These are phyloP conservation scores for Graphium sp. DNA, from an alignment of 2,329 filamentous ascomycete genomes.

Conservation along the genomic window DNA sequence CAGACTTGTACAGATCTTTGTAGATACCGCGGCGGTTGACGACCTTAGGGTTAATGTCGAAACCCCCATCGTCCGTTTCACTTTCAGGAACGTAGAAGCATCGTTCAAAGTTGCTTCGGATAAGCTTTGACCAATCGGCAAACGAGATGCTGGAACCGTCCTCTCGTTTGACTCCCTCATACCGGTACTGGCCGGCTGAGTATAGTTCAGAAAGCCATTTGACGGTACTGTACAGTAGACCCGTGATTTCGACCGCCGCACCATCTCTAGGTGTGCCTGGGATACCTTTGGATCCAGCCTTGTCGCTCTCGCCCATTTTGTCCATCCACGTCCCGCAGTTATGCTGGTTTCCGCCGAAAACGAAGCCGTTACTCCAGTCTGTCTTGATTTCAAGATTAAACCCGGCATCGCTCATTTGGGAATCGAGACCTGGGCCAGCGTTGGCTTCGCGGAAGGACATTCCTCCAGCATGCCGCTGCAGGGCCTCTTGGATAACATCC, in stretches of 20 bases:
- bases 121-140: constrained; percentile 58
- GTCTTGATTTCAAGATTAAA: constrained; percentile 86
- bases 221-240: constrained; percentile 78
- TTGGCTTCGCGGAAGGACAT: constrained; percentile 92
- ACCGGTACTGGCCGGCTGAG: constrained; percentile 51
- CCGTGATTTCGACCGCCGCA: constrained; percentile 87
- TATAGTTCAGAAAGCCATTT: constrained; percentile 60
- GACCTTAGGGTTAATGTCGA: constrained; percentile 64
- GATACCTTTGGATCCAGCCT: constrained; percentile 78
- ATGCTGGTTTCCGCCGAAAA: constrained; percentile 83
- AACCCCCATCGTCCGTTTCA: constrained; percentile 51
- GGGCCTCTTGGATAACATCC: constrained; percentile 81
- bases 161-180: constrained; percentile 52
- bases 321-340: constrained; percentile 99
- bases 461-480: constrained; percentile 80
- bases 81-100: constrained; percentile 74
- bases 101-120: constrained; percentile 78
- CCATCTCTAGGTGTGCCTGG: constrained; percentile 95
- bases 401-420: constrained; percentile 81
- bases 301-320: constrained; percentile 98
- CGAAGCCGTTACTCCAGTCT: constrained; percentile 71
- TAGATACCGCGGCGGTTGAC: constrained; percentile 92
- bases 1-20: constrained; percentile 88
- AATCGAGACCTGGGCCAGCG: constrained; percentile 73
- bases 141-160: constrained; percentile 50